Conservation (phyloP, 495 filamentous ascomycete genomes). For the Gamarada debralockiae region DNA sequence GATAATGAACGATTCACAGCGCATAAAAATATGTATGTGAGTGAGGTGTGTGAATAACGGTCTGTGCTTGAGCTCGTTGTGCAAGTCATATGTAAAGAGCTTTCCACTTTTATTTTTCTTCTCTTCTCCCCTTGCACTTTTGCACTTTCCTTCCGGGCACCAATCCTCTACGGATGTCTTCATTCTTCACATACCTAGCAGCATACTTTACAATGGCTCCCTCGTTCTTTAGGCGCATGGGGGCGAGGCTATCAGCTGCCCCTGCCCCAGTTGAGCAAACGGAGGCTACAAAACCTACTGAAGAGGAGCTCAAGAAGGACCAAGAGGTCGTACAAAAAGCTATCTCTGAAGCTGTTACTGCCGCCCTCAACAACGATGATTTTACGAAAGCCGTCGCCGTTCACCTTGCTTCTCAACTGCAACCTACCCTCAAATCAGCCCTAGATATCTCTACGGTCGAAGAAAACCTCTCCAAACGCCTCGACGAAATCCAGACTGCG, state of each 20-base stretch:
- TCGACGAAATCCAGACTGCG: constrained; percentile 13
- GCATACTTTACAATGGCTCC: not conserved
- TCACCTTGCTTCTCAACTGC: constrained; percentile 20
- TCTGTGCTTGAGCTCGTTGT: not conserved
- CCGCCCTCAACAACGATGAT: constrained; percentile 20
- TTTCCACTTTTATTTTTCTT: not conserved
- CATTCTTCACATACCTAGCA: not conserved
- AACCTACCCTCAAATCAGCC: constrained; percentile 20
- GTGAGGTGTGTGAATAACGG: not conserved
- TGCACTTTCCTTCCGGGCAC: not conserved
- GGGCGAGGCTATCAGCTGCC: not conserved
- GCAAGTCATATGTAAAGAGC: not conserved
- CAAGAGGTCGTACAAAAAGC: constrained; percentile 18
- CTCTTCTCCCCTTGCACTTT: not conserved
- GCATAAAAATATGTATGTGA: not conserved
- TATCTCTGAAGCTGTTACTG: constrained; percentile 20
- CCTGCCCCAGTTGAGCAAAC: not conserved
- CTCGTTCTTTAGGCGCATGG: not conserved
- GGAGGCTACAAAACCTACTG: not conserved
- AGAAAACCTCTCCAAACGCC: constrained; percentile 15
- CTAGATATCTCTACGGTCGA: constrained; percentile 21
- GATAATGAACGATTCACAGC: not conserved
- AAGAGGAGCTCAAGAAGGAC: constrained; percentile 10
- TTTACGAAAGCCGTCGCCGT: constrained; percentile 25
- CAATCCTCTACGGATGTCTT: constrained; percentile 1